Conservation (phyloP, 2,329 filamentous ascomycete genomes). For the Pseudogymnoascus sp. region DNA sequence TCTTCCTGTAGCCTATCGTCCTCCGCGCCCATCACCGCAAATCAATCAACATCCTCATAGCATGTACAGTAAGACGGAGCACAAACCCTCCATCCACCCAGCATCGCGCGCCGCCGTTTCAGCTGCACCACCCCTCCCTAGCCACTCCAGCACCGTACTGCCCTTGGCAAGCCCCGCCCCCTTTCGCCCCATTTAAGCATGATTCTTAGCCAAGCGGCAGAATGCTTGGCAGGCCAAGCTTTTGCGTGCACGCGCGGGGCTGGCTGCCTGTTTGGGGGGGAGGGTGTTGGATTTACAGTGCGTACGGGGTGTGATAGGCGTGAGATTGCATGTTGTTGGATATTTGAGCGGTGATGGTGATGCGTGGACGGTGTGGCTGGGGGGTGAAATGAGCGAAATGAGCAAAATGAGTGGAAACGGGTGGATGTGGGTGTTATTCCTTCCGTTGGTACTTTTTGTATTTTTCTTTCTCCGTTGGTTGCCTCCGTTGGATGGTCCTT, state of each 20-base stretch:
- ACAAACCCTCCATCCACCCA: not conserved
- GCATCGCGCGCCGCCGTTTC: not conserved
- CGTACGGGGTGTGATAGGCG: not conserved
- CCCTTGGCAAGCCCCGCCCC: not conserved
- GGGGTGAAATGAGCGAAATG: not conserved
- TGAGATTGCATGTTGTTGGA: not conserved
- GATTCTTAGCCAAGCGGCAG: not conserved
- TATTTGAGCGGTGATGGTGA: not conserved
- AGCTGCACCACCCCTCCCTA: not conserved
- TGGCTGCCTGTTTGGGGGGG: not conserved
- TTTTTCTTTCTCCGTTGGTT: not conserved
- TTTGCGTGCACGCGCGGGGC: not conserved
- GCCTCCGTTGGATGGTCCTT: not conserved
- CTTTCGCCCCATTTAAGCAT: conserved; percentile 1
- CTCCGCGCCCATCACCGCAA: not conserved
- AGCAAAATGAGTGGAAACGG: not conserved
- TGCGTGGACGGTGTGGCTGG: not conserved
- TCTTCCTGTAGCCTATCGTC: not conserved
- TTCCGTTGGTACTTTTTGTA: not conserved
- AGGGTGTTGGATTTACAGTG: not conserved
- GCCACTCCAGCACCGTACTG: not conserved
- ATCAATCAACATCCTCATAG: not conserved
- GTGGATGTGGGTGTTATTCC: not conserved
- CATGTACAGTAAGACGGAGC: not conserved
- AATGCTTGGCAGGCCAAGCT: conserved; percentile 1